Evolutionary conservation across 1,284 basidiomycete genomes (phyloP), one percentile per base, ranked within the genome.

Genomic region (Tetrapyrgos nigripes): DNA sequence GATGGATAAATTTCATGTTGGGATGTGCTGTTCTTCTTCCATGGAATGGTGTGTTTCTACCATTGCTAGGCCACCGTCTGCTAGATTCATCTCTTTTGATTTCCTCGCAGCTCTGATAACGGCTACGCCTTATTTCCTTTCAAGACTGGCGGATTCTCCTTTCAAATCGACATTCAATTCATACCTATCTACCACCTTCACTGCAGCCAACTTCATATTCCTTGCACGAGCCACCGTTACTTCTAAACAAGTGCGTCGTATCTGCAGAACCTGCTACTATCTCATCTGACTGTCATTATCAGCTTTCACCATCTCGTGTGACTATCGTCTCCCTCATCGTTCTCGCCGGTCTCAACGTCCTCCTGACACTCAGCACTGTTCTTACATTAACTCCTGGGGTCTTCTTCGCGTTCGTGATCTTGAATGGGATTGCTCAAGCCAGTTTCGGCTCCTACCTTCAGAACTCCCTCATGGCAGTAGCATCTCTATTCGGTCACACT

Each of bases 11-110:
- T 64, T 89, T 91, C 64, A 73, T 89, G n/a, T 73, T 92, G 19
- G 91, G 91, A 9, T 86, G 86, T 64, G 87, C 89, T 14, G 82
- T 88, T 2, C 79, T 93, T 9, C 73, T 93, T 10, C 88, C 91
- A 53, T 93, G 91, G 91, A 92, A 93, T 70, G 89, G 91, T 91
- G 65, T 65, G 81, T 72, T 27, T 28, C 10, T 50, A n/a, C n/a
- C n/a, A n/a, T n/a, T n/a, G n/a, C n/a, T n/a, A n/a, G n/a, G n/a
- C 52, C 46, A 23, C 44, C 55, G 10, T 49, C 46, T 51, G 13
- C 23, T 33, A 17, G 21, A n/a, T 44, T 57, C 52, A 58, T 19
- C 61, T 37, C 57, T 35, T 57, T 46, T 33, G 26, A 58, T 31
- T 37, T 48, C 29, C 31, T 9, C 57, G 17, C 58, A 93, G 91